A percentile compares a stretch with the other conserved stretches of the same genome.
These are phyloP conservation scores for Sporisorium sorghi DNA, from an alignment of 1,284 basidiomycete genomes.

Conservation along the genomic window DNA sequence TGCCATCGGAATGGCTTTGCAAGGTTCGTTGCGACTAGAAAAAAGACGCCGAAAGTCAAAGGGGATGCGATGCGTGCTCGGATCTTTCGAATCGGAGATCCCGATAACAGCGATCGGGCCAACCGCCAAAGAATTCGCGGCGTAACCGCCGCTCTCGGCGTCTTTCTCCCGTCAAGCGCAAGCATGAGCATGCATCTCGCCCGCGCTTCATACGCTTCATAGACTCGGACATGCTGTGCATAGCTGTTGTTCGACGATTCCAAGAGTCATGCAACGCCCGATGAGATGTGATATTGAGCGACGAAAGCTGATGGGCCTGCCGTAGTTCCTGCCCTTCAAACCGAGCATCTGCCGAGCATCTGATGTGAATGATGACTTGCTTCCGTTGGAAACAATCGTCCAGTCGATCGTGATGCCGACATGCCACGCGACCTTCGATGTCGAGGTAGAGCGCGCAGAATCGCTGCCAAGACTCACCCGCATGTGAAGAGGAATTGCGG, in stretches of 20 bases:
- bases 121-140: background rate
- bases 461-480: background rate
- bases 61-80: background rate
- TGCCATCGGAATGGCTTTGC: background rate
- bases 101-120: background rate
- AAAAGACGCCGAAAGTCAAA: background rate
- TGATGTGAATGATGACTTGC: background rate
- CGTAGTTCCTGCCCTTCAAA: too few species aligned
- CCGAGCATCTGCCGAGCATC: too few species aligned
- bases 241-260: too few species aligned
- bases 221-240: too few species aligned
- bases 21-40: too few species aligned
- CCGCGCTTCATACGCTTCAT: background rate
- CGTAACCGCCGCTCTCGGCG: background rate
- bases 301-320: too few species aligned
- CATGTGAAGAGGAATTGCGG: background rate
- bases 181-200: too few species aligned
- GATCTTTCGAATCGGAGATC: background rate
- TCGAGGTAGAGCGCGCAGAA: background rate
- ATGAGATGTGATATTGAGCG: background rate
- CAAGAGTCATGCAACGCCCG: background rate
- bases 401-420: background rate
- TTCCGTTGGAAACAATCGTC: background rate
- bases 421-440: background rate
- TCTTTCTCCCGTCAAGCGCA: background rate